Conservation (phyloP, 164 flowering plant genomes). For the Tinospora cordifolia region DNA sequence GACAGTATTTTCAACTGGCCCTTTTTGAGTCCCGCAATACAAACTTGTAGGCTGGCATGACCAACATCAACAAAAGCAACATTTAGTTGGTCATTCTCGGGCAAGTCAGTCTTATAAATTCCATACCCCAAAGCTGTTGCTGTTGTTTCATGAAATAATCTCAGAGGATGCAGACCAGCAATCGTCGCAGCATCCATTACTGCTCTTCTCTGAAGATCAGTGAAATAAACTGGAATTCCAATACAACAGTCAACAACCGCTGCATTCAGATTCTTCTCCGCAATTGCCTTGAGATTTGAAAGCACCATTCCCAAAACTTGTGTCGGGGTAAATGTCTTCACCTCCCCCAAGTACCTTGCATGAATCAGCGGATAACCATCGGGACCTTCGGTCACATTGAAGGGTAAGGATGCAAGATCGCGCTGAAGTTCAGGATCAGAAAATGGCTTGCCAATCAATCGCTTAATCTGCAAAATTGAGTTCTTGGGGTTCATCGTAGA, state of each 20-base stretch:
- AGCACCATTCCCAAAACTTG: slow-evolving; percentile 84
- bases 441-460: slow-evolving; percentile 67
- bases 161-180: slow-evolving; percentile 80
- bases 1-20: slow-evolving; percentile 70
- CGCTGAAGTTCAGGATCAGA: slow-evolving; percentile 79
- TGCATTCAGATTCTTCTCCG: slow-evolving; percentile 84
- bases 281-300: slow-evolving; percentile 71
- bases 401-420: slow-evolving; percentile 67
- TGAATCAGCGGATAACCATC: slow-evolving; percentile 86
- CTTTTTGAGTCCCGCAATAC: slow-evolving; percentile 80
- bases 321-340: slow-evolving; percentile 62
- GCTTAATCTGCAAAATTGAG: slow-evolving; percentile 71
- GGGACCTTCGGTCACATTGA: slow-evolving; percentile 71
- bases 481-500: slow-evolving; percentile 82
- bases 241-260: slow-evolving; percentile 95
- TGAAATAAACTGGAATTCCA: slow-evolving; percentile 86
- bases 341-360: slow-evolving; percentile 68
- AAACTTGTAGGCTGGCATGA: slow-evolving; percentile 82
- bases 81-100: slow-evolving; percentile 73
- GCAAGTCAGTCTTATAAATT: slow-evolving; percentile 85
- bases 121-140: slow-evolving; percentile 92
- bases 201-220: slow-evolving; percentile 86
- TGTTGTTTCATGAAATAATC: slow-evolving; percentile 73
- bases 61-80: slow-evolving; percentile 88
- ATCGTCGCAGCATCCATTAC: slow-evolving; percentile 87